Conservation (phyloP, 2,329 filamentous ascomycete genomes). For the Hymenoscyphus infarciens region DNA sequence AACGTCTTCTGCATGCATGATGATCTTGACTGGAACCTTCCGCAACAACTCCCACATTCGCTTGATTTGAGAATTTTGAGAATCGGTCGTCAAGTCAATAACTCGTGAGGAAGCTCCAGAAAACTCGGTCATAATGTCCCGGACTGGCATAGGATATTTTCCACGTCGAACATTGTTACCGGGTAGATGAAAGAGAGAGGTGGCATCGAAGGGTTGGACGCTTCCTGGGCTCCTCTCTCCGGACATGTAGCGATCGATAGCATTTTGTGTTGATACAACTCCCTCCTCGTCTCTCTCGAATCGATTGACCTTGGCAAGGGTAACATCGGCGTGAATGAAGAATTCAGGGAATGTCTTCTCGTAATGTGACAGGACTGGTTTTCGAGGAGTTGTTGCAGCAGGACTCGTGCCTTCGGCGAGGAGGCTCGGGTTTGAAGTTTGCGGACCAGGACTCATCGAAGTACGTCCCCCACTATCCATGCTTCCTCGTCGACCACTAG, state of each 20-base stretch:
- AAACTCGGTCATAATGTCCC: conserved; percentile 33
- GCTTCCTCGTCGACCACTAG: conserved; percentile 18
- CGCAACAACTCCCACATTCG: conserved; percentile 22
- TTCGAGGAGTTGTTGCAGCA: conserved; percentile 29
- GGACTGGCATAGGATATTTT: conserved; percentile 25
- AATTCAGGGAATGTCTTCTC: conserved; percentile 76
- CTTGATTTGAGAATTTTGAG: conserved; percentile 34
- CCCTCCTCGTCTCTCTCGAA: conserved; percentile 58
- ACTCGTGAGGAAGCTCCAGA: conserved; percentile 26
- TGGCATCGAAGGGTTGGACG: conserved; percentile 42
- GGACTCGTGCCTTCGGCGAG: conserved; percentile 10
- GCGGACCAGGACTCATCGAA: conserved; percentile 29
- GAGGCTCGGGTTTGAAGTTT: conserved; percentile 17
- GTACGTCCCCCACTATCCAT: conserved; percentile 24
- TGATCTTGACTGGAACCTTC: conserved; percentile 31
- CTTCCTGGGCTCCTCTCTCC: conserved; percentile 46
- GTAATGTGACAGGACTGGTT: conserved; percentile 46
- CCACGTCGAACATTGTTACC: conserved; percentile 42
- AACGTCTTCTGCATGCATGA: conserved; percentile 58
- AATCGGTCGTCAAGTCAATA: conserved; percentile 34
- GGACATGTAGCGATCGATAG: conserved; percentile 50
- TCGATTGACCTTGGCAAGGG: conserved; percentile 56
- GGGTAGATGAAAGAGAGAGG: conserved; percentile 46
- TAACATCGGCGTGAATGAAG: conserved; percentile 69
- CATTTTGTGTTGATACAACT: conserved; percentile 46